Evolutionary conservation across 2,329 filamentous ascomycete species (phyloP), one percentile per base, ranked within the genome.

Genomic region (Fusarium succisae): DNA sequence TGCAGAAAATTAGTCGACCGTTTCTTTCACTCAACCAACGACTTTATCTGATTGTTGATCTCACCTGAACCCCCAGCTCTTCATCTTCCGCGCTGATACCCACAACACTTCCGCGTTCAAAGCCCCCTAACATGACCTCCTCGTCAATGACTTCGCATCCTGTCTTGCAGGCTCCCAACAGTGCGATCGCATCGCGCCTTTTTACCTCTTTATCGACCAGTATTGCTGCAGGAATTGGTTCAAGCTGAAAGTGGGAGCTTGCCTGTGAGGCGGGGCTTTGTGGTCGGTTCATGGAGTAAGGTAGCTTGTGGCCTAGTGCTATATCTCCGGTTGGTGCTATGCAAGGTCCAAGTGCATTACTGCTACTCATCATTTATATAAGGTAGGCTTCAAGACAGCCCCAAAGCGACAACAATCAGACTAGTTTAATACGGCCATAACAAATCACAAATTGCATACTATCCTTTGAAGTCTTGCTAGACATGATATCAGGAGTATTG

Each of bases 1-100:
- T 28, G 11, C 22, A 22, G 18, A 35, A 48, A 28, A 37, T 76
- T 61, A 77, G 58, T 57, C 75, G 56, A 45, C 37, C 24, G 6
- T 22, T 37, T 37, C 15, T 38, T n/a, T 13, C 26, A 26, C 22
- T 18, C 10, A 17, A 8, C 11, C 4, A 24, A 37, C 30, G 20
- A 4, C 26, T 24, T 15, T 26, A 17, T 51, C 22, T 41, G 37
- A 28, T 30, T 14, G 22, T 12, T 69, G n/a, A 32, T n/a, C 84
- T 79, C 63, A 89, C 87, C 79, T 83, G 69, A 32, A 88, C 66
- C 2, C 85, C 87, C 66, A 88, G 78, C n/a, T 81, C 82, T 45
- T 85, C 86, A 26, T 86, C 85, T 78, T 89, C 88, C 1, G 86
- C 81, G 63, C 88, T 91, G 62, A 90, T 61, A 2, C 89, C 89